phyloP scores from a whole-genome alignment of 2,329 filamentous ascomycete species.

The Hypoxylon sp. region DNA sequence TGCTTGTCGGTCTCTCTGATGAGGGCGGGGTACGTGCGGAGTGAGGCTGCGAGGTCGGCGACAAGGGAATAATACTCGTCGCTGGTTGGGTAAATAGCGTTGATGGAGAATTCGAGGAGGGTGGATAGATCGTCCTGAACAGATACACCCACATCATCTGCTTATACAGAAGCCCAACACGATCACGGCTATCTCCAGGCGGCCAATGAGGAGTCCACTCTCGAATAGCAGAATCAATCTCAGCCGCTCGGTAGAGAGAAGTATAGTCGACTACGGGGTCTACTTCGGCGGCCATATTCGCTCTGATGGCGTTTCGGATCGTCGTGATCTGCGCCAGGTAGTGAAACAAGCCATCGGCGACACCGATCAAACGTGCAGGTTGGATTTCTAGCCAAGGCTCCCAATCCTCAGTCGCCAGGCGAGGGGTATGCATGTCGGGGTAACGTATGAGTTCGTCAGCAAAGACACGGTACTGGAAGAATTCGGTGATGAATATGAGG shows the following conservation, averaged over 20 bases:
- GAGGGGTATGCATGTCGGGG: conserved; percentile 57
- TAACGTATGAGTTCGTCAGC: conserved; percentile 73
- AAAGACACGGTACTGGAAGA: conserved; percentile 86
- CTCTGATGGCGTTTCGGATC: conserved; percentile 80
- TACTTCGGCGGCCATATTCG: conserved; percentile 71
- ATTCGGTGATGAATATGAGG: conserved; percentile 75
- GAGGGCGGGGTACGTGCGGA: conserved; percentile 43
- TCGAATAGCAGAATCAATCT: conserved; percentile 81
- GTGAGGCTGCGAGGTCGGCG: conserved; percentile 45
- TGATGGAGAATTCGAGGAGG: conserved; percentile 51
- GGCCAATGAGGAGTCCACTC: conserved; percentile 79
- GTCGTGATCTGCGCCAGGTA: conserved; percentile 84
- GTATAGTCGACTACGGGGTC: conserved; percentile 81
- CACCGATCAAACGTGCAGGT: conserved; percentile 77
- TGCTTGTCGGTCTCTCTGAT: conserved; percentile 42
- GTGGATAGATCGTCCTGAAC: conserved; percentile 73
- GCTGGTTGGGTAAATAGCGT: conserved; percentile 38
- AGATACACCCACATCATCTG: conserved; percentile 78
- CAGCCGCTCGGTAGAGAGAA: conserved; percentile 78
- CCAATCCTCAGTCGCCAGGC: conserved; percentile 63
- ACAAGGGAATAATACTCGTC: conserved; percentile 43
- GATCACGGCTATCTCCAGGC: conserved; percentile 68
- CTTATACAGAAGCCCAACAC: conserved; percentile 72
- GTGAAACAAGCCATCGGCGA: conserved; percentile 85
- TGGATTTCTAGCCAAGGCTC: conserved; percentile 60